Base-by-base conservation (phyloP, 1,139 yeast species). In the Blastobotrys serpentis region DNA sequence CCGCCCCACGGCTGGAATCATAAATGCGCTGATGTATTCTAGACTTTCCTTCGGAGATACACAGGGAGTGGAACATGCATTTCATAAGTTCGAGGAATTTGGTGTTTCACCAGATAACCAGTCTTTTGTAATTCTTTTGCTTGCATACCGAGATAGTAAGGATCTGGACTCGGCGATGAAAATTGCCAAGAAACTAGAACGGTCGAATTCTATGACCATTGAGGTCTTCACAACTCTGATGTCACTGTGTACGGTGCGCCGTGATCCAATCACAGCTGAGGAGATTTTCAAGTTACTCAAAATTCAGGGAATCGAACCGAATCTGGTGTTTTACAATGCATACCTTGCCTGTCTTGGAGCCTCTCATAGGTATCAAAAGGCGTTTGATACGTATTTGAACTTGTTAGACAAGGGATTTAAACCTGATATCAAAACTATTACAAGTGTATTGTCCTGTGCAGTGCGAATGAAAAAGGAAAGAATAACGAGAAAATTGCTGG, bases 1-100 rank as follows among this genome's bases (percentile, higher is more conserved):
- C 56, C 56, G 54, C 2, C 86, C 88, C 1, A 72, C 73, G 4
- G 69, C 75, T 13, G 62, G 70, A 3, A 73, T 84, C 1, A 66
- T 76, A 40, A 65, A 65, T 37, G 68, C 70, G 2, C 41, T 85
- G 36, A 73, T 86, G 52, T 67, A 69, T 37, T 69, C 78, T 3
- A 67, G 77, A 47, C 66, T 78, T 13, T 69, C 70, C 36, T 61
- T 71, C 6, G 76, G 79, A 19, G 76, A 83, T 44, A 62, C 71
- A 22, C 64, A 67, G 0, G 76, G 73, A 17, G 84, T 78, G 5
- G 61, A 71, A 23, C 59, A 63, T 30, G 69, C 73, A 57, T 79
- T 73, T 54, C 23, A 65, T 69, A 16, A 71, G 14, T 48, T 76
- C 63, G 60, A 66, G 13, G 60, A 65, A 46, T 68, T 66, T 52